Base-by-base conservation (phyloP, 176 grass and related monocot species). In the Raddia distichophylla region DNA sequence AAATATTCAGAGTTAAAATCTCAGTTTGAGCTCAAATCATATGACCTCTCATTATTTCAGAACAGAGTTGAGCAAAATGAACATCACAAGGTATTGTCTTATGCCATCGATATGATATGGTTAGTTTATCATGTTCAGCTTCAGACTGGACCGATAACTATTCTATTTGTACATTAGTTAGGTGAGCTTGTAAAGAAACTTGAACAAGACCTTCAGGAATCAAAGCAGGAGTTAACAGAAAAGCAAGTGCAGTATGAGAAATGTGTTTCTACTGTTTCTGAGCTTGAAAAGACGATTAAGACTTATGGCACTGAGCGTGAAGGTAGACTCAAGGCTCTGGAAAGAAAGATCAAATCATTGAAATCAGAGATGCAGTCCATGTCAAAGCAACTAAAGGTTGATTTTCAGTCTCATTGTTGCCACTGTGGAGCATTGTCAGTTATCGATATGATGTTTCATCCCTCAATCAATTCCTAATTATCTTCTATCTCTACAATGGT, bases 41-140 rank as follows among this genome's bases (percentile, higher is more conserved):
- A 99, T 80, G 96, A 99, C 81, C 86, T 99, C 73, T 94, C 90
- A 33, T 89, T 99, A 60, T 99, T 99, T 88, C 84, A 95, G 76
- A 93, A 57, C 64, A 91, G 96, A 91, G 91, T 92, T 67, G 86
- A 95, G 62, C 93, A 99, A 93, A 99, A 99, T 82, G 96, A 99
- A 75, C 91, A 99, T 74, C 91, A 99, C 80, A 99, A 99, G 93
- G 96, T 99, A 88, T 47, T 71, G 74, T 17, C 19, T 89, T 73
- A 49, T 42, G 3, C 44, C 10, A 64, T 67, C 68, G 11, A 55
- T 73, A 82, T 88, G 11, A 55, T 73, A 82, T 88, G 57, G 16
- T 57, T 84, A 19, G 11, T n/a, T 17, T 67, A 66, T 14, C 12
- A 17, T 2, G 68, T 67, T 76, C 79, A 64, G 45, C 71, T 81